Percentiles rank a stretch among this genome's conserved stretches.
Evolutionary conservation across 2,329 filamentous ascomycete species (phyloP).

Genomic region (Leptographium lundbergii): DNA sequence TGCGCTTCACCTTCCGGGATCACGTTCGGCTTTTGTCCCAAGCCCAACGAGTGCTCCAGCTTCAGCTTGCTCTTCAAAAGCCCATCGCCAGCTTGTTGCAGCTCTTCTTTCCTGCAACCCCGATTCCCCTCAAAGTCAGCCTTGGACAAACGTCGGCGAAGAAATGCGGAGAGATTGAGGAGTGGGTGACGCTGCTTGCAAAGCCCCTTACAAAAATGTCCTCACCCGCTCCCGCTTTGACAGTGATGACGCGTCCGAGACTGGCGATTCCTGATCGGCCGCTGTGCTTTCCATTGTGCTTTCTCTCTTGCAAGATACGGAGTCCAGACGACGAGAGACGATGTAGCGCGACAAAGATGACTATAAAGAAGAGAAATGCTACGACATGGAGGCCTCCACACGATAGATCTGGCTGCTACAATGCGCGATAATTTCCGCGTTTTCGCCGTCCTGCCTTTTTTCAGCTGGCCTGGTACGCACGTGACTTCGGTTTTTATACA

Average conservation of each 20-base stretch:
- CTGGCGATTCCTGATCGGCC: background rate
- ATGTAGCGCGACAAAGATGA: background rate
- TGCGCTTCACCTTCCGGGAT: slow-evolving; percentile 26
- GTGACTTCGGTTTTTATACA: background rate
- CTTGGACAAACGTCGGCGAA: background rate
- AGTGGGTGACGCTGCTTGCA: background rate
- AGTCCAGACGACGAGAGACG: background rate
- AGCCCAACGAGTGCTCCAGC: slow-evolving; percentile 29
- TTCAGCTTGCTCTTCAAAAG: slow-evolving; percentile 26
- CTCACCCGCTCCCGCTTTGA: background rate
- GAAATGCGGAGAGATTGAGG: background rate
- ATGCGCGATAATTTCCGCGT: background rate
- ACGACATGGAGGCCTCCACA: background rate
- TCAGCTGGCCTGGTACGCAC: background rate
- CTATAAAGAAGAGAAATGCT: background rate
- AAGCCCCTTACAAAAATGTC: background rate
- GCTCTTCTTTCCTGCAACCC: background rate
- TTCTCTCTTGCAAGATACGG: background rate
- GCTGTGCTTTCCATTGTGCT: background rate
- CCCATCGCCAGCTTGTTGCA: slow-evolving; percentile 13
- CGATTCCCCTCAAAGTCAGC: background rate
- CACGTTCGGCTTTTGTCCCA: slow-evolving; percentile 30
- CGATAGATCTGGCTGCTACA: background rate
- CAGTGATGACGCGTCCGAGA: background rate
- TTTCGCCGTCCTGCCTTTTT: background rate